These are phyloP conservation scores for Scheffersomyces amazonensis DNA, from an alignment of 805 yeast genomes.

Conservation along the genomic window DNA sequence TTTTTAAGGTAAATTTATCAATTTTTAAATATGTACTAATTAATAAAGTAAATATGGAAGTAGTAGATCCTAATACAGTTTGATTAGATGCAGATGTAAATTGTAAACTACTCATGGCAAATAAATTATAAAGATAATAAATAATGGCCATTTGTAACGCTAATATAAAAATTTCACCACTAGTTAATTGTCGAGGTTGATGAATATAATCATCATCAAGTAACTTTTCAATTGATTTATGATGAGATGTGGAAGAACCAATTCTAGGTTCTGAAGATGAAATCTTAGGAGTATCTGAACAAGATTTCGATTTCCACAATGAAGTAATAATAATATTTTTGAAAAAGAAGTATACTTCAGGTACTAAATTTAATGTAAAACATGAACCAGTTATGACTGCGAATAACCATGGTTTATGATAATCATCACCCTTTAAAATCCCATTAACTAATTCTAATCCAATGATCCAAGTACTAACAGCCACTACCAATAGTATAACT, in stretches of 20 bases:
- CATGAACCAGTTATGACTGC: constrained; percentile 48
- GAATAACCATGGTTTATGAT: constrained; percentile 47
- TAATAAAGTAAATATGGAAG: constrained; percentile 49
- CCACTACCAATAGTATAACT: constrained; percentile 35
- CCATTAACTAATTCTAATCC: constrained; percentile 49
- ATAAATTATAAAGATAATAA: constrained; percentile 40
- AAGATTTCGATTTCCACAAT: background rate
- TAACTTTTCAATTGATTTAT: constrained; percentile 5
- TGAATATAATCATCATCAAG: constrained; percentile 2
- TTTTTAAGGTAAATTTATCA: constrained; percentile 41
- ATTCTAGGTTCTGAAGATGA: background rate
- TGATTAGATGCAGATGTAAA: constrained; percentile 54
- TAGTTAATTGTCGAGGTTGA: constrained; percentile 16
- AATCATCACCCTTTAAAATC: constrained; percentile 47
- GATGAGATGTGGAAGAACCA: background rate
- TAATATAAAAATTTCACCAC: constrained; percentile 28
- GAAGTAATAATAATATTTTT: background rate
- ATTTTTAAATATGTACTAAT: constrained; percentile 39
- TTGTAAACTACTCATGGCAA: constrained; percentile 40
- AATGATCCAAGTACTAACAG: constrained; percentile 46
- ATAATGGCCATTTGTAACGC: constrained; percentile 40
- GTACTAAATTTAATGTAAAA: constrained; percentile 44
- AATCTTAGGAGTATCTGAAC: background rate
- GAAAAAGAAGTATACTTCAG: constrained; percentile 20
- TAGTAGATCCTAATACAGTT: constrained; percentile 49